These are phyloP conservation scores for Zygosaccharomyces pseudorouxii DNA, from an alignment of 805 yeast genomes.

Conservation along the genomic window DNA sequence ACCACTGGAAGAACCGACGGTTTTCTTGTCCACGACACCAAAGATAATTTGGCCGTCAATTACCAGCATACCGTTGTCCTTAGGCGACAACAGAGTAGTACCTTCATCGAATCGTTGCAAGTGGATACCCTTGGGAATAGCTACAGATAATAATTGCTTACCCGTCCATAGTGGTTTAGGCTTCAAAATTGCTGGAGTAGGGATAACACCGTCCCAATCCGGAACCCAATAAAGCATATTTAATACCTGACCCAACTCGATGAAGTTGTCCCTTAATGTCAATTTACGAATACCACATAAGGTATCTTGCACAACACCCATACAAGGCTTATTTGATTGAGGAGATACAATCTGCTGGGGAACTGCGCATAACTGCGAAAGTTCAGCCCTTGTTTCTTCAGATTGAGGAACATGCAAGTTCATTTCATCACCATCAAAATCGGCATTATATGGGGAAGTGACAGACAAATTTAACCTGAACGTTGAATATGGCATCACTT, in stretches of 20 bases:
- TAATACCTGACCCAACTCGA: slow-evolving; percentile 92
- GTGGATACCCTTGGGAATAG: slow-evolving; percentile 94
- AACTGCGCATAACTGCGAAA: slow-evolving; percentile 92
- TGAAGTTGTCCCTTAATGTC: slow-evolving; percentile 84
- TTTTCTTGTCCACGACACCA: slow-evolving; percentile 97
- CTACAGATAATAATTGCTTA: slow-evolving; percentile 86
- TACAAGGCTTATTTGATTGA: slow-evolving; percentile 97
- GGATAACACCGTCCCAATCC: slow-evolving; percentile 96
- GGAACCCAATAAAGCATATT: slow-evolving; percentile 97
- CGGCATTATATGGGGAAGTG: slow-evolving; percentile 99
- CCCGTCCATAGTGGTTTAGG: slow-evolving; percentile 99
- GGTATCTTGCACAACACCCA: slow-evolving; percentile 99
- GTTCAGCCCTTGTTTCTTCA: slow-evolving; percentile 95
- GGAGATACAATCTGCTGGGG: slow-evolving; percentile 98
- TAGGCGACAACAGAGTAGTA: slow-evolving; percentile 74
- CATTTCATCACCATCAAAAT: slow-evolving; percentile 99
- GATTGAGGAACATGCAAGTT: slow-evolving; percentile 98
- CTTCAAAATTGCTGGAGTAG: slow-evolving; percentile 88
- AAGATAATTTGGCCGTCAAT: slow-evolving; percentile 94
- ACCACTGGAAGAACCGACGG: slow-evolving; percentile 98
- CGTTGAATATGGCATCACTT: slow-evolving; percentile 98
- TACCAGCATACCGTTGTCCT: slow-evolving; percentile 93
- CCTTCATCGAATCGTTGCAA: slow-evolving; percentile 91
- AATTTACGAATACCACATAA: slow-evolving; percentile 94
- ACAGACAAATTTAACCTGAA: slow-evolving; percentile 95